Evolutionary conservation across 495 filamentous ascomycete genomes (phyloP).

Genomic region (Penicillium paxilli): DNA sequence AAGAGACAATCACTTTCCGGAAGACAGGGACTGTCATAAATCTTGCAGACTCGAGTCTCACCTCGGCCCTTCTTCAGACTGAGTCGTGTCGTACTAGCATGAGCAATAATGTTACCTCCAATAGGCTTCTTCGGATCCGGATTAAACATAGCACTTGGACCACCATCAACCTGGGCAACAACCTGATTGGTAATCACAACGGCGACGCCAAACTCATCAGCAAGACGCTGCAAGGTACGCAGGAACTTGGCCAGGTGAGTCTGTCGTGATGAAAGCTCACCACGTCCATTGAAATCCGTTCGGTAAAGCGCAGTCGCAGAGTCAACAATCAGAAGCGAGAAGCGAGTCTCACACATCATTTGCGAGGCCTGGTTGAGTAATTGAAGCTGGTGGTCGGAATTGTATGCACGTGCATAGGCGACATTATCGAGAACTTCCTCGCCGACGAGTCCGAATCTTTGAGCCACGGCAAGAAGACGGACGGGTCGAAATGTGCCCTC

Average conservation of each 20-base stretch:
- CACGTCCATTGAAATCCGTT: slow-evolving; percentile 92
- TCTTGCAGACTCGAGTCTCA: slow-evolving; percentile 96
- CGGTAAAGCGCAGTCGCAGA: slow-evolving; percentile 92
- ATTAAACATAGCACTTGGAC: slow-evolving; percentile 95
- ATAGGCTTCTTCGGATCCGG: slow-evolving; percentile 99
- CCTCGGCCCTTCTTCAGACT: slow-evolving; percentile 93
- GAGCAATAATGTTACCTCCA: slow-evolving; percentile 97
- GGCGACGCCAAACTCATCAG: slow-evolving; percentile 97
- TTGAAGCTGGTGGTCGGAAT: slow-evolving; percentile 95
- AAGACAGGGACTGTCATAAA: slow-evolving; percentile 96
- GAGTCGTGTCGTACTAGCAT: slow-evolving; percentile 87
- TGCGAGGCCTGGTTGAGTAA: slow-evolving; percentile 90
- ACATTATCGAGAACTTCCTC: slow-evolving; percentile 98
- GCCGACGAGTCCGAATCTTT: slow-evolving; percentile 88
- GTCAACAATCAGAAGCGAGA: slow-evolving; percentile 93
- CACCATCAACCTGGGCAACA: slow-evolving; percentile 96
- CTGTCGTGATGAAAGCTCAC: slow-evolving; percentile 86
- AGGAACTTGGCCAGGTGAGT: slow-evolving; percentile 97
- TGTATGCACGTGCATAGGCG: slow-evolving; percentile 96
- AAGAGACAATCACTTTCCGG: slow-evolving; percentile 96
- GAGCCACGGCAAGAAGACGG: slow-evolving; percentile 84
- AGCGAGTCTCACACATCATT: slow-evolving; percentile 99
- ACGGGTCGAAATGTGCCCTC: slow-evolving; percentile 97
- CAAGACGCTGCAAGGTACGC: slow-evolving; percentile 88
- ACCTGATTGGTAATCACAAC: slow-evolving; percentile 99